Base-by-base conservation (phyloP, 2,329 filamentous ascomycete genomes). In the Claviceps arundinis region DNA sequence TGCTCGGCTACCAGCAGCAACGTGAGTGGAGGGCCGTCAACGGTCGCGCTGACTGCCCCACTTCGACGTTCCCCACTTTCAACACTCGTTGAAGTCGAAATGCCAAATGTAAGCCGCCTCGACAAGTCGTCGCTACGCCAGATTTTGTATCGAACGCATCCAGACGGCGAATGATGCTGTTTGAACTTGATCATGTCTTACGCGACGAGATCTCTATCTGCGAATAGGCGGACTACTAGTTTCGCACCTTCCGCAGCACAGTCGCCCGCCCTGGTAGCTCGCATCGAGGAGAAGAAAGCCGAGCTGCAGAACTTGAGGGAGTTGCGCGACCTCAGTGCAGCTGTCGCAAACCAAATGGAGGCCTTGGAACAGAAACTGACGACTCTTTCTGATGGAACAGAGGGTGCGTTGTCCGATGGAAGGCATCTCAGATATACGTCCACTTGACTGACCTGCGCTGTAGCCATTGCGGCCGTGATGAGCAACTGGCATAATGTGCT, bases 401-500 rank as follows among this genome's bases (percentile, higher is more conserved):
- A 93, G 77, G 85, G 85, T 85, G 64, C 55, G 64, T 52, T 54
- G 52, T n/a, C 6, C 55, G 64, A 52, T 54, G 52, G 4, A 11
- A 14, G 3, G 14, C 16, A 30, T 30, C 37, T n/a, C 22, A 7
- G 26, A 9, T 14, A 13, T 16, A 11, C 17, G 26, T 5, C 14
- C 6, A 38, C 24, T n/a, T 50, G 50, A 48, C 60, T 65, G 44
- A 68, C 56, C n/a, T 54, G 52, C 50, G 40, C 58, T 56, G 47
- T 64, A 89, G 87, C 85, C 55, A 88, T 94, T 61, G 87, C 88
- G 41, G 78, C 84, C n/a, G 87, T 94, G 22, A 73, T 94, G 64
- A 80, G 84, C 50, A 94, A 93, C 65, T 94, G 88, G 88, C 85
- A 90, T 66, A 90, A 88, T 60, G 87, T 94, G 57, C 75, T 94